Base-by-base conservation (phyloP, 208 protist species). In the Crithidia bombi region DNA sequence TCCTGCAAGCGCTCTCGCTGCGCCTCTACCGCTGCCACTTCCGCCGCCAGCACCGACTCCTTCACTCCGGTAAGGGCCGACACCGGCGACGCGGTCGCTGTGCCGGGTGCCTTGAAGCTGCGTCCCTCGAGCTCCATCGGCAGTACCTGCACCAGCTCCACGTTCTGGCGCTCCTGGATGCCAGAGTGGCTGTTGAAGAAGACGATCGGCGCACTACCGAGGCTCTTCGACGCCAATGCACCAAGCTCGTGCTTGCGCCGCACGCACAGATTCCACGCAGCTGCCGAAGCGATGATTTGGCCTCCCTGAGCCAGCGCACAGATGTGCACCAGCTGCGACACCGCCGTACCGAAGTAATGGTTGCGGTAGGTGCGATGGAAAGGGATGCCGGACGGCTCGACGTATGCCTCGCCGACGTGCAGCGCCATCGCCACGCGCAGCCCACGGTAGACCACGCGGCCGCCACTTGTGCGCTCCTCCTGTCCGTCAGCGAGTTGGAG, bases 291-390 rank as follows among this genome's bases (percentile, higher is more conserved):
- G 58, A 96, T 63, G 17, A 94, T 81, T 72, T 96, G 91, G n/a
- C 91, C 91, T 43, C 91, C 91, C 50, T 92, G 84, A 6, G 88
- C 81, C 4, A 93, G 65, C 12, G 85, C 76, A 30, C 78, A 77
- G 14, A 89, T 63, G 63, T 93, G 81, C 46, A 96, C 78, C 9
- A 90, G 74, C 77, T 96, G 91, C 47, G 81, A 90, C 47, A 96
- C 84, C 0, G 91, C 85, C 55, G 79, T 75, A 12, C 91, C 91
- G 72, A 93, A 94, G 79, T 93, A 96, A 76, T 94, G 91, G 51
- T 76, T 78, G 4, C 85, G 85, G 75, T 85, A 93, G 38, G 62
- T 55, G 11, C 70, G 72, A 38, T 63, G 55, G 14, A 58, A 30
- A 19, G 83, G 83, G 19, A 96, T 86, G 15, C 79, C 84, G 23